These are phyloP conservation scores for Tuctoria greenei DNA, from an alignment of 176 grass and related monocot species.

Conservation along the genomic window DNA sequence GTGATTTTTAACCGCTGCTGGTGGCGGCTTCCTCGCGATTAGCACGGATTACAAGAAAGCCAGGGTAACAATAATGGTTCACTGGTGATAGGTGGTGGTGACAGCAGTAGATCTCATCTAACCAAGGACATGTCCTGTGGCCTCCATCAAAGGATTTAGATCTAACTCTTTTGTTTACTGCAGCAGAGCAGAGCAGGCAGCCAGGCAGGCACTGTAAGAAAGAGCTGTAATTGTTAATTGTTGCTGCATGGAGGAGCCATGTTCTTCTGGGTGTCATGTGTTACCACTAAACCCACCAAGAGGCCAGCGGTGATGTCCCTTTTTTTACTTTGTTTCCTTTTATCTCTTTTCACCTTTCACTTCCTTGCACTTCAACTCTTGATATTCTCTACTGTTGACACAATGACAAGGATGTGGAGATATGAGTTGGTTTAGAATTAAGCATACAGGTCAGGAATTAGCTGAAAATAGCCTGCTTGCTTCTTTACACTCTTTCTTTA, in stretches of 20 bases:
- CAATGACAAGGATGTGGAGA: neutral
- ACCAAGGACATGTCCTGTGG: slow-evolving; percentile 38
- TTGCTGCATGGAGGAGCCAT: slow-evolving; percentile 36
- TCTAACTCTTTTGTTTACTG: slow-evolving; percentile 55
- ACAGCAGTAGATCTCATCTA: slow-evolving; percentile 46
- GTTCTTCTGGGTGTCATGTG: slow-evolving; percentile 40
- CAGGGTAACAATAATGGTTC: slow-evolving; percentile 33
- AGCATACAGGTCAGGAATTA: neutral
- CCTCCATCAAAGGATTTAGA: slow-evolving; percentile 39
- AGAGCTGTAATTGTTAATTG: slow-evolving; percentile 22
- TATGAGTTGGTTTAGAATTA: neutral
- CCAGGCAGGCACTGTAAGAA: slow-evolving; percentile 13
- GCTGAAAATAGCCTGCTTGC: neutral
- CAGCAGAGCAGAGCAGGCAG: slow-evolving; percentile 9
- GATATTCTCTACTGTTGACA: slow-evolving; percentile 9
- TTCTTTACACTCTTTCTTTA: neutral
- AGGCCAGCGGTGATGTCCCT: slow-evolving; percentile 33
- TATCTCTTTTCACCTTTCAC: slow-evolving; percentile 38
- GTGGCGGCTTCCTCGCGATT: slow-evolving; percentile 51
- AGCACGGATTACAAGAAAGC: slow-evolving; percentile 53
- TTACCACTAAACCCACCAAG: slow-evolving; percentile 24
- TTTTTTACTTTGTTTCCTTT: slow-evolving; percentile 41
- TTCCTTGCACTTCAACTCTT: slow-evolving; percentile 45
- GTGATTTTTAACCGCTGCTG: slow-evolving; percentile 29
- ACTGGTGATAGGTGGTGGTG: slow-evolving; percentile 21